Base-by-base conservation (phyloP, 75 land plant genomes). In the Selaginella moellendorffii region DNA sequence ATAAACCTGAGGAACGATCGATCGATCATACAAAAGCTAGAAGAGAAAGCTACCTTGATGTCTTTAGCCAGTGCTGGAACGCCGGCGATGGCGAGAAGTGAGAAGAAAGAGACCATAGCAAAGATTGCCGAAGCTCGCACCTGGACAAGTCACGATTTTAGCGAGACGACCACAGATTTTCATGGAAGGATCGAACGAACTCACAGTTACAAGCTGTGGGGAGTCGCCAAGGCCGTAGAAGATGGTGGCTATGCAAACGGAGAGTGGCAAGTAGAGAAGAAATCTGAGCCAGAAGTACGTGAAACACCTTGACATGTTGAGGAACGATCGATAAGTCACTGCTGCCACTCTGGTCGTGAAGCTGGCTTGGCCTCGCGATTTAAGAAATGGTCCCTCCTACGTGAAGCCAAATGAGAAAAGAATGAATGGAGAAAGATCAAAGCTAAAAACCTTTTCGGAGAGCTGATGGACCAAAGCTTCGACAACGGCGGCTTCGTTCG, bases 241-340 rank as follows among this genome's bases (percentile, higher is more conserved):
- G 5, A 80, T 65, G 25, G 92, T 81, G 17, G 87, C 92, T 56
- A 87, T 64, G 68, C 81, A 81, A 2, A 84, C 27, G 9, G 74
- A 51, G 24, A 87, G 79, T 51, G 82, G 60, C 75, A 79, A 61
- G 64, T 64, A 76, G 28, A 84, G 73, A 46, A 82, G 26, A 2
- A 81, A 74, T 54, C 92, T 76, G 52, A 87, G 77, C 92, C 92
- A 87, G 58, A 70, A 82, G 66, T 79, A 84, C 29, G 78, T 80
- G 77, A 84, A 80, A 63, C 84, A 81, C 63, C 92, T 79, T 51
- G 79, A 79, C 92, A 87, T 87, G 52, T 76, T 70, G 27, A 87
- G 69, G 1, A 80, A 69, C 29, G 92, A 87, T 25, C 92, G 74
- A 85, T 85, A 84, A 1, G 81, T 82, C 54, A 84, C 29, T 0